A percentile compares a stretch with the other conserved stretches of the same genome.
phyloP scores from a whole-genome alignment of 2,329 filamentous ascomycete species.

The Cryoendolithus antarcticus region DNA sequence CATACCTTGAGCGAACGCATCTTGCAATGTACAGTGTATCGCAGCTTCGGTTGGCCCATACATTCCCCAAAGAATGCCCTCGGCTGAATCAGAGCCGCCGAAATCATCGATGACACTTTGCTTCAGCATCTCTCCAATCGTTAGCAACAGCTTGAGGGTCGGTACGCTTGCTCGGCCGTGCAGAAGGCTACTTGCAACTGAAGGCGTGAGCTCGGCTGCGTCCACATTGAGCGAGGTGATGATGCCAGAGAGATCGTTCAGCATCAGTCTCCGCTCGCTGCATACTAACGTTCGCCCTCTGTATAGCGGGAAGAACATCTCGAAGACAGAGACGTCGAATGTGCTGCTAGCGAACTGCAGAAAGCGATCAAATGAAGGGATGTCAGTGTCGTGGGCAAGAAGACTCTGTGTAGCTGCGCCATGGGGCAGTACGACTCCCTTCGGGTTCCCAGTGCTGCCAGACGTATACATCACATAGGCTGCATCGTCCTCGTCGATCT shows the following conservation, averaged over 20 bases:
- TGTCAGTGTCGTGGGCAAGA: constrained; percentile 65
- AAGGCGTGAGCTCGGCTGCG: constrained; percentile 83
- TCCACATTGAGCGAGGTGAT: constrained; percentile 59
- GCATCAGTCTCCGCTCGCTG: constrained; percentile 55
- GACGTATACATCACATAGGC: constrained; percentile 9
- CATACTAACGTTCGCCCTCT: constrained; percentile 61
- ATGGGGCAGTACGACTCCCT: constrained; percentile 49
- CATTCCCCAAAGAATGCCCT: constrained; percentile 75
- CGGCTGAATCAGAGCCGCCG: constrained; percentile 42
- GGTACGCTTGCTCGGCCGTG: constrained; percentile 56
- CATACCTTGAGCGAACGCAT: constrained; percentile 44
- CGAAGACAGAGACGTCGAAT: constrained; percentile 90
- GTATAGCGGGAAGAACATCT: constrained; percentile 80
- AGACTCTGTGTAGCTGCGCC: constrained; percentile 68
- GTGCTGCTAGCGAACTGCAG: constrained; percentile 87
- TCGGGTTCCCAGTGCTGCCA: constrained; percentile 9
- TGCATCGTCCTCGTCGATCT: constrained; percentile 5
- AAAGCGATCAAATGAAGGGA: constrained; percentile 66
- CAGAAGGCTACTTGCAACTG: constrained; percentile 67
- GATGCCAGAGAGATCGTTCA: constrained; percentile 59
- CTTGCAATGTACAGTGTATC: constrained; percentile 75
- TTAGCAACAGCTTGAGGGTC: constrained; percentile 57
- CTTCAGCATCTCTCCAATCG: constrained; percentile 89
- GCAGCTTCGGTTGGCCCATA: constrained; percentile 88
- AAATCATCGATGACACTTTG: constrained; percentile 66